Evolutionary conservation across 2,329 filamentous ascomycete genomes (phyloP), one percentile per base, ranked within the genome.

Genomic region (Cercospora sesami): DNA sequence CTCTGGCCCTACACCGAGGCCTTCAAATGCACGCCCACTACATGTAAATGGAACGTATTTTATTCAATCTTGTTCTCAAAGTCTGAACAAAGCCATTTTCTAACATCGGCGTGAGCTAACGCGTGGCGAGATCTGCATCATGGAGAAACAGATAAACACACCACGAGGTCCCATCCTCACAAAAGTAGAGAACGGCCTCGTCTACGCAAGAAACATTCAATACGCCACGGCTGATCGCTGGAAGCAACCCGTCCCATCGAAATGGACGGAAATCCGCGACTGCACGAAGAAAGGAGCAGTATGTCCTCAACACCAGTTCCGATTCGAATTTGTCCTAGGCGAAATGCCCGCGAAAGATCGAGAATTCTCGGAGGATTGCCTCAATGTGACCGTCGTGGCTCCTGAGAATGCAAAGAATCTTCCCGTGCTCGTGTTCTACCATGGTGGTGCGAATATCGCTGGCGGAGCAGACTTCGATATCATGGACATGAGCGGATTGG

Each of bases 381-480:
- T 59, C 8, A 59, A 31, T 18, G 55, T 59, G n/a, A 59, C 55
- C 1, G 55, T 59, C 28, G 30, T 59, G 14, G 55, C 55, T 31
- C 55, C 55, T 7, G 55, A 59, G 30, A 12, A 59, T 59, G 55
- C 55, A 7, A 2, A 36, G 5, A 59, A 59, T n/a, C 39, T 69
- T 7, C 69, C 69, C 7, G 18, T 71, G 9, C n/a, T 72, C 7
- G 60, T 72, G 2, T 72, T 65, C 60, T 72, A 71, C 33, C 69
- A 71, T 39, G 69, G 70, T 5, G 69, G 70, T 6, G 51, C 28
- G 31, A 55, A 55, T 21, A 64, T 58, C 14, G 45, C 45, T 26
- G 45, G 48, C 26, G 62, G 48, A 16, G 51, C 45, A 8, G 45
- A 64, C 28, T 31, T 57, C 4, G 45, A 53, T 8, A 30, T 53